These are phyloP conservation scores for Athelia sp. DNA, from an alignment of 1,284 basidiomycete genomes.

Conservation along the genomic window DNA sequence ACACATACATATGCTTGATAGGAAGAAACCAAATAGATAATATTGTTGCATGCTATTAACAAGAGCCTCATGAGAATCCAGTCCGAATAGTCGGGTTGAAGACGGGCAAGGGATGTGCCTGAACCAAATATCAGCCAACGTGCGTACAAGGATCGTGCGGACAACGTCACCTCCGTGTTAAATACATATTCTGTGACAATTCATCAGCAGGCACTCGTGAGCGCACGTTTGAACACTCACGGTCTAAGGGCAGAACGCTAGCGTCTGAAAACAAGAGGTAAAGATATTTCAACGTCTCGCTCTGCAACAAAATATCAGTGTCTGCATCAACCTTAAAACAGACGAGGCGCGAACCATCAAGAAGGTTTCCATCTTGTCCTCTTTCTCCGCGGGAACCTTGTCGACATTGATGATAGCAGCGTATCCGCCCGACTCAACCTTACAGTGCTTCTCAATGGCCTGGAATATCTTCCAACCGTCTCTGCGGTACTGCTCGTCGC, in stretches of 20 bases:
- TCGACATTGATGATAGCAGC: conserved; percentile 85
- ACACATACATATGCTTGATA: neutral
- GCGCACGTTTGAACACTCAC: conserved; percentile 38
- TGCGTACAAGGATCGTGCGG: neutral
- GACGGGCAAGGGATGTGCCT: conserved; percentile 69
- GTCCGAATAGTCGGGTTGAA: conserved; percentile 50
- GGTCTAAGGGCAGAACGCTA: conserved; percentile 63
- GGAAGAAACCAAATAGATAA: neutral
- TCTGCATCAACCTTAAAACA: neutral
- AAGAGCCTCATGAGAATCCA: conserved; percentile 37
- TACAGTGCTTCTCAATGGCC: conserved; percentile 83
- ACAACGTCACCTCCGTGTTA: conserved; percentile 76
- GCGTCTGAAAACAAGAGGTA: conserved; percentile 85
- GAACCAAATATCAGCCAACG: conserved; percentile 4
- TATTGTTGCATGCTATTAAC: neutral
- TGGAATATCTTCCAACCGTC: conserved; percentile 91
- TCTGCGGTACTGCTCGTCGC: conserved; percentile 76
- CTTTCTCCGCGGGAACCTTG: conserved; percentile 55
- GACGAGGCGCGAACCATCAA: conserved; percentile 56
- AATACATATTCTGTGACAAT: conserved; percentile 74
- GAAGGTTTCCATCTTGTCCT: conserved; percentile 97
- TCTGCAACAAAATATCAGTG: conserved; percentile 32
- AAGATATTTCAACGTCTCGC: conserved; percentile 94
- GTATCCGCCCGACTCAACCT: conserved; percentile 74
- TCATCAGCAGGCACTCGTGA: neutral